Conservation (phyloP, 495 filamentous ascomycete species). For the Lepraria neglecta region DNA sequence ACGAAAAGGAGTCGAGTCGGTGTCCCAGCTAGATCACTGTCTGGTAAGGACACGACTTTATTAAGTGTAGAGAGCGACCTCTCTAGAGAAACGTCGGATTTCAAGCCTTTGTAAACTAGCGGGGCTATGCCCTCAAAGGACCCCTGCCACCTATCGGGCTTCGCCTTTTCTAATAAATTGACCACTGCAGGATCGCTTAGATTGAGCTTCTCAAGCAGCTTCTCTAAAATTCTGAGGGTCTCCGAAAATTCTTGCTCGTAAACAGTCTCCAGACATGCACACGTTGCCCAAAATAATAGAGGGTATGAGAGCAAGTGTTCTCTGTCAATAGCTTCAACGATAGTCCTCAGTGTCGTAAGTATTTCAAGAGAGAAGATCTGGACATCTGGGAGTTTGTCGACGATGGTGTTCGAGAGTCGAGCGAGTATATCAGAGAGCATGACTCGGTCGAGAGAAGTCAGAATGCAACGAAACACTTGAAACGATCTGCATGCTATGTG, state of each 20-base stretch:
- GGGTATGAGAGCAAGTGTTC: slow-evolving; percentile 78
- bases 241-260: slow-evolving; percentile 93
- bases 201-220: slow-evolving; percentile 76
- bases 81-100: slow-evolving; percentile 75
- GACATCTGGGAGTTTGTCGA: slow-evolving; percentile 84
- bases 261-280: slow-evolving; percentile 90
- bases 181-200: slow-evolving; percentile 64
- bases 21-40: slow-evolving; percentile 73
- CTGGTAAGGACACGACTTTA: slow-evolving; percentile 70
- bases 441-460: slow-evolving; percentile 76
- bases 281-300: slow-evolving; percentile 95
- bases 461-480: slow-evolving; percentile 91
- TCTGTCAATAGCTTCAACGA: slow-evolving; percentile 76
- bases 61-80: slow-evolving; percentile 72
- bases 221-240: slow-evolving; percentile 84
- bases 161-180: slow-evolving; percentile 62
- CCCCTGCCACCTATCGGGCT: slow-evolving; percentile 84
- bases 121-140: slow-evolving; percentile 80
- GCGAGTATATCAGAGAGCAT: slow-evolving; percentile 97
- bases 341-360: slow-evolving; percentile 81
- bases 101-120: slow-evolving; percentile 81
- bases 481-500: slow-evolving; percentile 95
- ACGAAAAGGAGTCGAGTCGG: slow-evolving; percentile 76
- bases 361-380: slow-evolving; percentile 98
- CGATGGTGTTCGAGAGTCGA: slow-evolving; percentile 89